phyloP scores from a whole-genome alignment of 352 stramenopile species.

The Aphanomyces euteiches region DNA sequence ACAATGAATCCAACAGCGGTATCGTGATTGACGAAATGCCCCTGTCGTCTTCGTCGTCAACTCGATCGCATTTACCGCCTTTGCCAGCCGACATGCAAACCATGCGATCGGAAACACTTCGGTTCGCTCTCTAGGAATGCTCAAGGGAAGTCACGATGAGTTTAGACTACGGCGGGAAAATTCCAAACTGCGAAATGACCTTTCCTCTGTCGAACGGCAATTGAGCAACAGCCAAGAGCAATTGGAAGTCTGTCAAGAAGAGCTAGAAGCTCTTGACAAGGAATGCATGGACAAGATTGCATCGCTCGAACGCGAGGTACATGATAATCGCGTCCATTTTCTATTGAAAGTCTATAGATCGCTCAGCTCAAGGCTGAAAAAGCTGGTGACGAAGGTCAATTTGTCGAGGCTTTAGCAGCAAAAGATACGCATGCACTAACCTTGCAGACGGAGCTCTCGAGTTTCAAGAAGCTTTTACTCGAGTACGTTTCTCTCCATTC shows the following conservation, averaged over 20 bases:
- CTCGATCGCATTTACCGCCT: constrained; percentile 2
- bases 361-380: constrained; percentile 21
- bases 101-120: constrained; percentile 1
- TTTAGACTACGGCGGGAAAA: constrained; percentile 54
- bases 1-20: constrained; percentile 29
- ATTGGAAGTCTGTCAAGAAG: constrained; percentile 63
- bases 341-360: constrained; percentile 25
- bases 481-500: neutral
- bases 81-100: constrained; percentile 15
- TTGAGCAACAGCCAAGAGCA: constrained; percentile 53
- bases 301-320: constrained; percentile 56
- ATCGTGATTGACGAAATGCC: constrained; percentile 27
- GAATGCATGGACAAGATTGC: constrained; percentile 70
- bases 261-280: constrained; percentile 67
- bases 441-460: constrained; percentile 42
- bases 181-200: constrained; percentile 44
- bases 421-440: constrained; percentile 63
- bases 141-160: too few relatives aligned
- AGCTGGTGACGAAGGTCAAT: constrained; percentile 18
- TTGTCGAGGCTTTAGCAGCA: constrained; percentile 27
- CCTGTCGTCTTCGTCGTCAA: constrained; percentile 25
- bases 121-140: neutral
- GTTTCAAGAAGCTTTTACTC: neutral
- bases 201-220: constrained; percentile 60
- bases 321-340: constrained; percentile 16